Base-by-base conservation (phyloP, 2,329 filamentous ascomycete species). In the Xylaria sp. region DNA sequence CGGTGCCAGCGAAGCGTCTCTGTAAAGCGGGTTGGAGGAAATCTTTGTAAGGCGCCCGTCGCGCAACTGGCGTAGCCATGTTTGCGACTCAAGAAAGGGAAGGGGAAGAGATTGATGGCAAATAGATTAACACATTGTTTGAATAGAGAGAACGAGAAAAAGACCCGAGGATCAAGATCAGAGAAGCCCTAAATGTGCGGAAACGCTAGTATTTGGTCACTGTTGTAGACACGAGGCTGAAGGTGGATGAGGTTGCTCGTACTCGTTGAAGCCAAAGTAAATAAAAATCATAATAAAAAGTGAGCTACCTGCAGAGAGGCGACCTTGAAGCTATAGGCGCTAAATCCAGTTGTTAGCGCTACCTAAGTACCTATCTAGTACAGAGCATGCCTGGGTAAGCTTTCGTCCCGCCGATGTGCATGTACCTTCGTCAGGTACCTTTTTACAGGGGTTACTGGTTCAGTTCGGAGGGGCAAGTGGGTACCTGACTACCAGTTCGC, bases 1-100 rank as follows among this genome's bases (percentile, higher is more conserved):
- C 90, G 12, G 92, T 92, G 66, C 88, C 89, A 51, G 90, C 89
- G 78, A 97, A 98, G 72, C 93, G 87, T 72, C 91, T 85, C 77
- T 98, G 94, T 67, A 97, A 82, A 55, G 91, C 89, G 52, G 94
- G 94, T 65, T 94, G 96, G 70, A 97, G 81, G 77, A 96, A 96
- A 80, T 97, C 92, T 82, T 92, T 90, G 79, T 97, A 96, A 51
- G 84, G 82, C 72, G 81, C 79, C 73, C 76, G 85, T 83, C 82
- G 87, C 79, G 80, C 83, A 74, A 78, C 80, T 73, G 78, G 77
- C 72, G 75, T 76, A 71, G 83, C 80, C 83, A 87, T 87, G 52
- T 74, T 79, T 71, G 76, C 77, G 75, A 77, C 54, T 66, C 42
- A 25, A 28, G 12, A 40, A 52, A 61, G n/a, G 9, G 42, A 40